Evolutionary conservation across 106 monocot genomes (phyloP), one percentile per base, ranked within the genome.

Genomic region (Dactylorhiza incarnata): DNA sequence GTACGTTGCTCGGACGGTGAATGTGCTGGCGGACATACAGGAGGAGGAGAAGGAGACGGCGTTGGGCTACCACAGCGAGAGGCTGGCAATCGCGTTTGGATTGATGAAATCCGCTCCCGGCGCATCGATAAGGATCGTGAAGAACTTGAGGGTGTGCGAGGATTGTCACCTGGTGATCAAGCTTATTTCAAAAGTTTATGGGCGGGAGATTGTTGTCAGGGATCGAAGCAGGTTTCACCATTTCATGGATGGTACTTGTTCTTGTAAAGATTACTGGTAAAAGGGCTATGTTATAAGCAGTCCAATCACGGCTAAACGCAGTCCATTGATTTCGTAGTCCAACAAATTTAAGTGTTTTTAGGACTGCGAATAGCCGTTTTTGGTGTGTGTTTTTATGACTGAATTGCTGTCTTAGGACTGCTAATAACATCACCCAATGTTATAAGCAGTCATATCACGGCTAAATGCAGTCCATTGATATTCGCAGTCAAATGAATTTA

Each of bases 181-280:
- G 54, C 80, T 87, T 3, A 83, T 90, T 69, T 87, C 87, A 0
- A 85, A 79, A 75, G 20, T 85, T 63, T 90, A 87, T 79, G 79
- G 76, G 45, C 47, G 87, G 50, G 90, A 90, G 83, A 87, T 85
- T 25, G 61, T 87, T 59, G 85, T 90, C 44, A 82, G 87, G 67
- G 90, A 87, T 79, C 78, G 90, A 11, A 90, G 85, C 76, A 46
- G 87, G 48, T 90, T 87, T 51, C 90, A 90, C 55, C 83, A 84
- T 84, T 87, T 90, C 45, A 82, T 54, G 68, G 78, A 63, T 15
- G 87, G 84, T 49, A 56, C 58, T 43, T 87, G 90, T 81, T 87
- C 87, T 55, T 90, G 90, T 25, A 87, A 81, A 48, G 90, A 90
- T 77, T 90, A 87, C 66, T 87, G 87, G 87, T 87, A n/a, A n/a